Percentiles rank a stretch among this genome's conserved stretches.
Evolutionary conservation across 1,139 yeast species (phyloP).

Genomic region (Pichia sp.): DNA sequence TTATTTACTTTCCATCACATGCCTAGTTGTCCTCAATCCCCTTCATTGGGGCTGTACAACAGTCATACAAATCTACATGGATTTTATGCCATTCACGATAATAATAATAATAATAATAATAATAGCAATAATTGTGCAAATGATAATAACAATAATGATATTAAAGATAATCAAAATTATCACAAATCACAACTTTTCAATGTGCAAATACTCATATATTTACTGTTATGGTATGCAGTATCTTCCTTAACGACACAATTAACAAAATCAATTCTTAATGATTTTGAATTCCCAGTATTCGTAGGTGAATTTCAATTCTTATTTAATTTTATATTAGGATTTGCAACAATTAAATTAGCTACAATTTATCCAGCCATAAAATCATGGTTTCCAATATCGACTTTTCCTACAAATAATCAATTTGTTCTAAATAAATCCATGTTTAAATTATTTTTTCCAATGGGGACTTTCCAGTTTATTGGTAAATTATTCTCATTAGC

Average conservation of each 20-base stretch:
- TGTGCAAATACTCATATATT: constrained; percentile 2
- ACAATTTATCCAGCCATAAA: constrained; percentile 9
- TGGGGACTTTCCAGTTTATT: constrained; percentile 85
- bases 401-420: constrained; percentile 16
- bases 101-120: too few species aligned
- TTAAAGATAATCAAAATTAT: too few species aligned
- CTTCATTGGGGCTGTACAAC: too few species aligned
- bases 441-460: constrained; percentile 66
- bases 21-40: too few species aligned
- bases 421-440: constrained; percentile 16
- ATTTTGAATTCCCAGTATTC: constrained; percentile 43
- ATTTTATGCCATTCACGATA: too few species aligned
- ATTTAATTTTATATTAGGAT: constrained; percentile 33
- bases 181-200: constrained; percentile 6
- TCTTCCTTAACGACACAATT: constrained; percentile 45
- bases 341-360: constrained; percentile 13
- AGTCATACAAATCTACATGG: too few species aligned
- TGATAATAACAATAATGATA: too few species aligned
- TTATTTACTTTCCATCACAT: too few species aligned
- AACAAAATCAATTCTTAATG: constrained; percentile 38
- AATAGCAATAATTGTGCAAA: too few species aligned
- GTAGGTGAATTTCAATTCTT: constrained; percentile 45
- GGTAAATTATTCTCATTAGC: constrained; percentile 85
- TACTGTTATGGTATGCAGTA: constrained; percentile 36
- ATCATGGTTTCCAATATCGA: constrained; percentile 19